These are phyloP conservation scores for Boletus holoroseus DNA, from an alignment of 1,284 basidiomycete species.

Conservation along the genomic window DNA sequence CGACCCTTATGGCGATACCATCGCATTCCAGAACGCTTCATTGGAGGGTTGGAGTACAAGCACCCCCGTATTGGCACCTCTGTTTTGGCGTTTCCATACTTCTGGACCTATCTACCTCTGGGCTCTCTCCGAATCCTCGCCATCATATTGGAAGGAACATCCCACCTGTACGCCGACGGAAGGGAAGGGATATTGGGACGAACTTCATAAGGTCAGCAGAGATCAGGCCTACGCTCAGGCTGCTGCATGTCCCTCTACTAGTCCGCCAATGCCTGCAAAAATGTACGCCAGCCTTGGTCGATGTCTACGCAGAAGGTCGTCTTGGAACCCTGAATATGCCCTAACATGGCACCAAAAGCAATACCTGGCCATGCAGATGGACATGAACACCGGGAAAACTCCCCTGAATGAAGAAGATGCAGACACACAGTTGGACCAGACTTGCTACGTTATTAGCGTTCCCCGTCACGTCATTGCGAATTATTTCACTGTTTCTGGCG, in stretches of 20 bases:
- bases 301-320: slow-evolving; percentile 47
- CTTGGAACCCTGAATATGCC: slow-evolving; percentile 57
- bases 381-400: slow-evolving; percentile 41
- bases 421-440: slow-evolving; percentile 39
- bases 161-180: slow-evolving; percentile 37
- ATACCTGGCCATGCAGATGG: slow-evolving; percentile 51
- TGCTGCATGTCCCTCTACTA: slow-evolving; percentile 16
- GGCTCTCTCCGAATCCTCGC: slow-evolving; percentile 46
- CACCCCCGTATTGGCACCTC: slow-evolving; percentile 43
- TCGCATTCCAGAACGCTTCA: slow-evolving; percentile 43
- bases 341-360: slow-evolving; percentile 64
- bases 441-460: slow-evolving; percentile 52
- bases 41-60: slow-evolving; percentile 42
- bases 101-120: slow-evolving; percentile 53
- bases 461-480: slow-evolving; percentile 46
- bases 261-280: slow-evolving; percentile 23
- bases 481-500: slow-evolving; percentile 41
- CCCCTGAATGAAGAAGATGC: slow-evolving; percentile 47
- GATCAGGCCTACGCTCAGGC: slow-evolving; percentile 29
- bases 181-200: slow-evolving; percentile 51
- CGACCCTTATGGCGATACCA: slow-evolving; percentile 39
- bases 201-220: slow-evolving; percentile 46
- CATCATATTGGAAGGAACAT: slow-evolving; percentile 51
- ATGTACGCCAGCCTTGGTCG: slow-evolving; percentile 34
- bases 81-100: slow-evolving; percentile 58